Evolutionary conservation across 1,284 basidiomycete species (phyloP).

Genomic region (Afroboletus lepidellus): DNA sequence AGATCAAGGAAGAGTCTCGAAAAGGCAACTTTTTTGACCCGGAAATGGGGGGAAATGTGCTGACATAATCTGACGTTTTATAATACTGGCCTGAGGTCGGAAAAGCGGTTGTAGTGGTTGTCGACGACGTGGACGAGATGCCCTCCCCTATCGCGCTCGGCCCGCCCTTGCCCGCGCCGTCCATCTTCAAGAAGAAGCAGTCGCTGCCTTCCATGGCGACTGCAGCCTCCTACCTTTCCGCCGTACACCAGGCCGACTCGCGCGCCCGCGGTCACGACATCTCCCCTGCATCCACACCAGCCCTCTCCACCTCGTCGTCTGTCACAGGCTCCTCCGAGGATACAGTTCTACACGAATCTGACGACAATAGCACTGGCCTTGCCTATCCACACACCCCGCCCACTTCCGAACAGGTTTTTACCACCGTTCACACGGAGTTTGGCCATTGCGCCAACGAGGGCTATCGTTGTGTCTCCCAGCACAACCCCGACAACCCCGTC

Average conservation of each 20-base stretch:
- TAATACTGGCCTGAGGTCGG: conserved; percentile 22
- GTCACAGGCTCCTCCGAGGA: conserved; percentile 64
- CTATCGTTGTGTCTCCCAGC: conserved; percentile 67
- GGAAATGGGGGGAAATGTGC: conserved; percentile 8
- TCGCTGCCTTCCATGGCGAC: conserved; percentile 50
- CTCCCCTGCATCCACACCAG: conserved; percentile 50
- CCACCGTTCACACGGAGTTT: conserved; percentile 81
- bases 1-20: no score
- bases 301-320: conserved; percentile 69
- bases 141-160: conserved; percentile 52
- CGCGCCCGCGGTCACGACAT: conserved; percentile 44
- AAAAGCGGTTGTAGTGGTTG: conserved; percentile 7
- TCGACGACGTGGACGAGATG: conserved; percentile 35
- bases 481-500: conserved; percentile 51
- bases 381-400: conserved; percentile 59
- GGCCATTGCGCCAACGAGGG: conserved; percentile 76
- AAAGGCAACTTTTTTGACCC: no score
- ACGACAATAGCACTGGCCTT: conserved; percentile 50
- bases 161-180: conserved; percentile 44
- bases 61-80: conserved; percentile 29
- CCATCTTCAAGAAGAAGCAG: conserved; percentile 65
- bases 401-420: conserved; percentile 73
- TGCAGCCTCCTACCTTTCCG: conserved; percentile 70
- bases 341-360: conserved; percentile 52
- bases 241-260: conserved; percentile 67